A percentile compares a stretch with the other conserved stretches of the same genome.
Conservation (phyloP, 176 grass and related monocot genomes). For the Phyllostachys edulis region DNA sequence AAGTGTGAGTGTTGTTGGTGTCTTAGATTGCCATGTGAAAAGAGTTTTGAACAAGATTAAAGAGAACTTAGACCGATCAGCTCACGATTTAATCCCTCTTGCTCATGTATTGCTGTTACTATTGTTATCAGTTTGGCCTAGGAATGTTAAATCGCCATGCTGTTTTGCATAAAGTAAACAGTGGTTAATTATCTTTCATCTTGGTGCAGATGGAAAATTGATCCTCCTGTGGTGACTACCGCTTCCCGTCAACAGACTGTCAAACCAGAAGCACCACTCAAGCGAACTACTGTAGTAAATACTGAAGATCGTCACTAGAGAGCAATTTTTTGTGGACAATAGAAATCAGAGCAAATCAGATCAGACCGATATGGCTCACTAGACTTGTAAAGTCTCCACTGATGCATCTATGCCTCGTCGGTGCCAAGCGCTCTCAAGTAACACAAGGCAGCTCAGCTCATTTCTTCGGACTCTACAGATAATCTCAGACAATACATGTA, state of each 20-base stretch:
- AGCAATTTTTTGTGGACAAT: conserved; percentile 17
- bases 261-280: conserved; percentile 17
- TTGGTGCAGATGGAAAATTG: conserved; percentile 60
- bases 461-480: conserved; percentile 23
- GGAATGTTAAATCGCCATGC: not conserved
- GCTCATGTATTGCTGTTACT: not conserved
- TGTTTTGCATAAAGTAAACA: not conserved
- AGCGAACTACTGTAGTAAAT: conserved; percentile 16
- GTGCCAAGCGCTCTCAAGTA: conserved; percentile 26
- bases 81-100: not conserved
- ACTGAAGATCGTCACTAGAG: conserved; percentile 40
- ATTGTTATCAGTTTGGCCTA: too few species aligned
- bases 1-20: too few species aligned
- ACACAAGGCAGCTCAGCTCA: conserved; percentile 22
- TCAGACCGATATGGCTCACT: conserved; percentile 16
- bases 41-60: not conserved
- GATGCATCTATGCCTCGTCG: conserved; percentile 28
- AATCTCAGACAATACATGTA: conserved; percentile 11
- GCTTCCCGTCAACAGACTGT: conserved; percentile 29
- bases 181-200: not conserved
- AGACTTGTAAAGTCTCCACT: conserved; percentile 23
- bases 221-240: conserved; percentile 41
- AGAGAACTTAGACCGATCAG: not conserved
- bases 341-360: conserved; percentile 30
- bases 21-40: not conserved